Base-by-base conservation (phyloP, 2,329 filamentous ascomycete genomes). In the Xylaria sp. region DNA sequence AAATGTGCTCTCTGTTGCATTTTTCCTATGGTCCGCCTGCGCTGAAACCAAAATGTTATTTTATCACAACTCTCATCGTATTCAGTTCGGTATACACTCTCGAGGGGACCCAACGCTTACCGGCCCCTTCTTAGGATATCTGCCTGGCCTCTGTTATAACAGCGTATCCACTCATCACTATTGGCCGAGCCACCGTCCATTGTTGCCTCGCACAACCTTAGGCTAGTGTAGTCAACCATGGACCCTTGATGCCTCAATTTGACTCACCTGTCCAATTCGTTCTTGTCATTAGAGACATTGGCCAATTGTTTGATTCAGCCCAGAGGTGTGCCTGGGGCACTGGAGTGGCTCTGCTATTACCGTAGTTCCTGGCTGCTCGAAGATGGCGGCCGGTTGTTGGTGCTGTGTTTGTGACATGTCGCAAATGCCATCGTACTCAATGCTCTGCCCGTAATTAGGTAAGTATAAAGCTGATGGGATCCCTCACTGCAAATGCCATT, bases 151-250 rank as follows among this genome's bases (percentile, higher is more conserved):
- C 46, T 51, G 23, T 36, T 23, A 53, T 58, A 10, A 20, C 61
- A 49, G 61, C 10, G 51, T 67, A 70, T 38, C 68, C 68, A 70
- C 68, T 44, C 13, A 46, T 42, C 10, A 13, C 23, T 33, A 9
- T 40, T 48, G 42, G 33, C 23, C 26, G 15, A 48, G 54, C 40
- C 40, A 48, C 36, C 49, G 31, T 38, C 40, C n/a, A 40, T 53
- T 65, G 68, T 54, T 70, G 68, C 68, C 68, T 70, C 59, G 10
- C 23, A 44, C 51, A 60, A 58, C 46, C 68, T 63, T 13, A 63
- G 46, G 23, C 54, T 60, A 31, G 49, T 62, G 17, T 9, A 48
- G 54, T 56, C 46, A 67, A 49, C 42, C 48, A 44, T n/a, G 4
- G 13, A 48, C 57, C 56, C 23, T 64, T 42, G 59, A 64, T 36